Evolutionary conservation across 1,284 basidiomycete genomes (phyloP).

Genomic region (Cutaneotrichosporon dermatis): DNA sequence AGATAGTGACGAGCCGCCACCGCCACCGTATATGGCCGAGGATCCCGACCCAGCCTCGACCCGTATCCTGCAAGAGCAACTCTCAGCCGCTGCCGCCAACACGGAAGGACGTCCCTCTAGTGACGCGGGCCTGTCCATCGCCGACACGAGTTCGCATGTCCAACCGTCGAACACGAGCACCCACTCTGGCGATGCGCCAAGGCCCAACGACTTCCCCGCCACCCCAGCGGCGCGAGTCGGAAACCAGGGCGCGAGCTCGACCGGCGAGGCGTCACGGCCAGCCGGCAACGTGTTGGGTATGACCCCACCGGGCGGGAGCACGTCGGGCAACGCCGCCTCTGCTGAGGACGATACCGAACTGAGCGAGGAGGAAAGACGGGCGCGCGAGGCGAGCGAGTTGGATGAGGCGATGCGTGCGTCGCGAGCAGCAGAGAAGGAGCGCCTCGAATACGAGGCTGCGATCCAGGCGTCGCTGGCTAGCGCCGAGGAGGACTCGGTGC

Average conservation of each 20-base stretch:
- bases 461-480: conserved; percentile 36
- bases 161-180: not conserved
- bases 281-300: no score
- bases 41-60: conserved; percentile 46
- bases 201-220: conserved; percentile 8
- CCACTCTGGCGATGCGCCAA: conserved; percentile 1
- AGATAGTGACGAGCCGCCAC: conserved; percentile 28
- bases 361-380: conserved; percentile 24
- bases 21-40: conserved; percentile 39
- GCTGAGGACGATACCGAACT: no score
- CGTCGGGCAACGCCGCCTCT: no score
- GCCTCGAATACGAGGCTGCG: conserved; percentile 39
- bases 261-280: not conserved
- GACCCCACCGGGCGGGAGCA: no score
- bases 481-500: conserved; percentile 22
- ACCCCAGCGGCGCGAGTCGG: conserved; percentile 6
- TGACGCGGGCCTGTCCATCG: no score
- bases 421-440: conserved; percentile 31
- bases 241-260: not conserved
- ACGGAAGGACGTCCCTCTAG: not conserved
- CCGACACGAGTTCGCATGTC: no score
- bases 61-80: conserved; percentile 30
- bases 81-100: conserved; percentile 23
- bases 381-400: conserved; percentile 41
- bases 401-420: conserved; percentile 42